Evolutionary conservation across 192 early-diverging fungal genomes (phyloP).

Genomic region (Gryganskiella cystojenkinii): DNA sequence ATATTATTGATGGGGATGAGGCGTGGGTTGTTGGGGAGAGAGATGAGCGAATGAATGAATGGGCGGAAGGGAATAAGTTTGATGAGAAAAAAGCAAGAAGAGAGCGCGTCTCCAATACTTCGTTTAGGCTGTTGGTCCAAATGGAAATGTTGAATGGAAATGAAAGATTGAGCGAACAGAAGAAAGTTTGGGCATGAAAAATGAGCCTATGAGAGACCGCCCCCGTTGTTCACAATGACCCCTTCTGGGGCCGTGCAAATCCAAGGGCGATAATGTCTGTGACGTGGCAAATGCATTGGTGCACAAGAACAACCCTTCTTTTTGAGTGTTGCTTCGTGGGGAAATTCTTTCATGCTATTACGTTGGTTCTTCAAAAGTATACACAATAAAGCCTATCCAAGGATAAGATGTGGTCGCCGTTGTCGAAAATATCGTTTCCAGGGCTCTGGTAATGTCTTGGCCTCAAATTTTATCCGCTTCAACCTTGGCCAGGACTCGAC

Average conservation of each 20-base stretch:
- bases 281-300: too few species aligned
- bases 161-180: not conserved
- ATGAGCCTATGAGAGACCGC: too few species aligned
- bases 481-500: conserved; percentile 43
- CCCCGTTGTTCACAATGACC: too few species aligned
- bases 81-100: not conserved
- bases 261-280: too few species aligned
- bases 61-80: not conserved
- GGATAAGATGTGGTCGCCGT: conserved; percentile 37
- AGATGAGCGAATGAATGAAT: not conserved
- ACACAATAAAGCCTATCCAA: too few species aligned
- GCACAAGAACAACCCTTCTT: too few species aligned
- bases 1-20: not conserved
- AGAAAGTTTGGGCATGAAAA: too few species aligned
- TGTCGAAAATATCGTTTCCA: conserved; percentile 47
- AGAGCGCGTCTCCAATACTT: too few species aligned
- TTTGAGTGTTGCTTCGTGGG: too few species aligned
- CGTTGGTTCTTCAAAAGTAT: too few species aligned
- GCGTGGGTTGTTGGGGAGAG: not conserved
- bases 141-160: not conserved
- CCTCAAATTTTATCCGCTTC: conserved; percentile 32
- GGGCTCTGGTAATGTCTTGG: conserved; percentile 18
- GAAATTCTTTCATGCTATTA: too few species aligned
- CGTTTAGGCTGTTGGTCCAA: not conserved
- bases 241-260: too few species aligned